Percentiles rank a stretch among this genome's conserved stretches.
These are phyloP conservation scores for Taphrina populina DNA, from an alignment of 1,139 yeast genomes.

Conservation along the genomic window DNA sequence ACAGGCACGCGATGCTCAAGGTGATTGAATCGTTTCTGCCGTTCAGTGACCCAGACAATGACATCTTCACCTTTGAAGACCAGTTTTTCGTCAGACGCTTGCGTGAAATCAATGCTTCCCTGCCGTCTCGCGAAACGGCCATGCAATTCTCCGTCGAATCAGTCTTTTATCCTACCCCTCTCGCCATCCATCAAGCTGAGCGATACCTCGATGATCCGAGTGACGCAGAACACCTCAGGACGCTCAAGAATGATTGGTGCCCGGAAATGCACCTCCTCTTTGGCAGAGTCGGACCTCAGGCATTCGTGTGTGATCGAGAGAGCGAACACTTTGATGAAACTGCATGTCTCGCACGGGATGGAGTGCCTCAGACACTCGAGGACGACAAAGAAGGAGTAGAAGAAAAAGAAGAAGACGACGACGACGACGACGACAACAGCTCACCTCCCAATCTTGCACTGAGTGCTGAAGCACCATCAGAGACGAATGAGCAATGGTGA, in stretches of 20 bases:
- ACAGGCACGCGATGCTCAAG: constrained; percentile 6
- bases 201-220: constrained; percentile 1
- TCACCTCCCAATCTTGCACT: too few relatives aligned
- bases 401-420: too few relatives aligned
- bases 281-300: constrained; percentile 12
- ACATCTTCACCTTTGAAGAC: constrained; percentile 7
- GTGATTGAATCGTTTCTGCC: constrained; percentile 14
- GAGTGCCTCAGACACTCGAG: too few relatives aligned
- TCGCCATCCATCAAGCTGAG: constrained; percentile 20
- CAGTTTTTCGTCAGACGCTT: constrained; percentile 22
- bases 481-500: too few relatives aligned
- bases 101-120: not conserved
- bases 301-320: constrained; percentile 10
- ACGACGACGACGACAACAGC: too few relatives aligned
- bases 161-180: constrained; percentile 22
- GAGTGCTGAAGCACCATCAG: too few relatives aligned
- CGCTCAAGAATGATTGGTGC: constrained; percentile 18
- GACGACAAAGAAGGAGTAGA: too few relatives aligned
- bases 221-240: not conserved
- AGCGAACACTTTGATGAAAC: not conserved
- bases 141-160: constrained; percentile 24
- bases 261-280: constrained; percentile 27
- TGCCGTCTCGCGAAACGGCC: constrained; percentile 19
- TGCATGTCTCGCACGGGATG: not conserved
- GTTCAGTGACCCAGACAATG: constrained; percentile 2